Evolutionary conservation across 164 flowering plant genomes (phyloP).

Genomic region (Vitis rotundifolia): DNA sequence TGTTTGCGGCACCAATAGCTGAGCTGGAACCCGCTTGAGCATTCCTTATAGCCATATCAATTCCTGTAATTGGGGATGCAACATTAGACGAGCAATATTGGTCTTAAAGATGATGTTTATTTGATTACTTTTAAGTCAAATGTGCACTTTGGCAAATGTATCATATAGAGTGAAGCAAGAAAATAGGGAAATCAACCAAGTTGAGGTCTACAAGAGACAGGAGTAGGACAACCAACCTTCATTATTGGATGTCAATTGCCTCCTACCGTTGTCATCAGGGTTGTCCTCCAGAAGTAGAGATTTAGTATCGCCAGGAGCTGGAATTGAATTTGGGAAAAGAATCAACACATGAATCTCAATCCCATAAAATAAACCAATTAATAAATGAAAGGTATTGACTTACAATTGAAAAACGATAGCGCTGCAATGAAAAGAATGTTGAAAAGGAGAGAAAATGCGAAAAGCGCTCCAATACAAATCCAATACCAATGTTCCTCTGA

Average conservation of each 20-base stretch:
- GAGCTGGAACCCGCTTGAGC: slow-evolving; percentile 8
- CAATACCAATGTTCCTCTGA: slow-evolving; percentile 49
- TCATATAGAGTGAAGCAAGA: no score
- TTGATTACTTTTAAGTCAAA: no score
- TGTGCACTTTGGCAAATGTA: no score
- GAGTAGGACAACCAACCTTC: slow-evolving; percentile 14
- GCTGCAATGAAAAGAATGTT: slow-evolving; percentile 51
- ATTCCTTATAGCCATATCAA: not conserved
- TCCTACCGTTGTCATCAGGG: slow-evolving; percentile 13
- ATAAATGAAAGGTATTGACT: slow-evolving; percentile 15
- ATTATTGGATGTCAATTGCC: slow-evolving; percentile 9
- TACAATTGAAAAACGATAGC: slow-evolving; percentile 50
- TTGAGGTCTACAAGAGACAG: not conserved
- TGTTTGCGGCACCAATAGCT: slow-evolving; percentile 12
- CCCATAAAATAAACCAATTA: no score
- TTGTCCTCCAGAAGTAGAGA: slow-evolving; percentile 8
- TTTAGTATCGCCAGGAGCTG: slow-evolving; percentile 42
- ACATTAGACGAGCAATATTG: not conserved
- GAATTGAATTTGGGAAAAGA: not conserved
- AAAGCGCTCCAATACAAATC: slow-evolving; percentile 55
- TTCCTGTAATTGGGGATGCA: slow-evolving; percentile 19
- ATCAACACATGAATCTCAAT: no score
- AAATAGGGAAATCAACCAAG: no score
- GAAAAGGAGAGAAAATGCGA: slow-evolving; percentile 53
- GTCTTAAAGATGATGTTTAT: no score